Conservation (phyloP, 2,329 filamentous ascomycete genomes). For the Helotiales sp. region DNA sequence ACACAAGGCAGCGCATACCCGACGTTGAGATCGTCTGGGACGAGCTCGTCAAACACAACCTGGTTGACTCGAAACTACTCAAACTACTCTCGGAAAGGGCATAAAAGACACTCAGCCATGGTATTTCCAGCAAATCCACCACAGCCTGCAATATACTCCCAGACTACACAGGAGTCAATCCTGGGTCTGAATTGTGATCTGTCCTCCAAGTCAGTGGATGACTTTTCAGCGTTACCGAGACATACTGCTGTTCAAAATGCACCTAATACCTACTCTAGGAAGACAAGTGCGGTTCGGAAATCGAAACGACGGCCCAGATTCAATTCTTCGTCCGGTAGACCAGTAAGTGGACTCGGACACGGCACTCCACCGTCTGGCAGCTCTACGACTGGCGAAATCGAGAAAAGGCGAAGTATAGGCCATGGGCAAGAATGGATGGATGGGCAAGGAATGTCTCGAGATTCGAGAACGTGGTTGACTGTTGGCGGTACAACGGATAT, state of each 20-base stretch:
- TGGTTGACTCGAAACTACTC: slow-evolving; percentile 29
- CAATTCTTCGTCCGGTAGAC: slow-evolving; percentile 13
- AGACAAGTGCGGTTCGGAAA: background rate
- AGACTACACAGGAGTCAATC: slow-evolving; percentile 8
- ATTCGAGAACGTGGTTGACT: slow-evolving; percentile 29
- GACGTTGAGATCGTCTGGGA: slow-evolving; percentile 21
- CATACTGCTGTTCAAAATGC: background rate
- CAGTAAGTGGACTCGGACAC: slow-evolving; percentile 27
- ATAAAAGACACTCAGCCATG: slow-evolving; percentile 23
- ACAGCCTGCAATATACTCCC: slow-evolving; percentile 7
- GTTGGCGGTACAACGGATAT: slow-evolving; percentile 14
- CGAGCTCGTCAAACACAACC: slow-evolving; percentile 20
- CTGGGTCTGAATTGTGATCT: slow-evolving; percentile 29
- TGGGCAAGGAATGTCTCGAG: slow-evolving; percentile 14
- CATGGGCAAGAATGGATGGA: slow-evolving; percentile 27
- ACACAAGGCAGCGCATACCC: slow-evolving; percentile 27
- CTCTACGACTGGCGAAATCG: slow-evolving; percentile 10
- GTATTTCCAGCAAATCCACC: slow-evolving; percentile 9
- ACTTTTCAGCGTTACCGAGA: slow-evolving; percentile 20
- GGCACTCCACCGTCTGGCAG: slow-evolving; percentile 23
- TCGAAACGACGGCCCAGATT: slow-evolving; percentile 22
- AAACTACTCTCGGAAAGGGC: slow-evolving; percentile 32
- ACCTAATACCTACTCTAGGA: background rate
- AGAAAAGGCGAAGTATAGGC: slow-evolving; percentile 26
- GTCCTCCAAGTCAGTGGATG: slow-evolving; percentile 25